A percentile compares a stretch with the other conserved stretches of the same genome.
These are phyloP conservation scores for Aspergillus alliaceus DNA, from an alignment of 2,329 filamentous ascomycete genomes.

Conservation along the genomic window DNA sequence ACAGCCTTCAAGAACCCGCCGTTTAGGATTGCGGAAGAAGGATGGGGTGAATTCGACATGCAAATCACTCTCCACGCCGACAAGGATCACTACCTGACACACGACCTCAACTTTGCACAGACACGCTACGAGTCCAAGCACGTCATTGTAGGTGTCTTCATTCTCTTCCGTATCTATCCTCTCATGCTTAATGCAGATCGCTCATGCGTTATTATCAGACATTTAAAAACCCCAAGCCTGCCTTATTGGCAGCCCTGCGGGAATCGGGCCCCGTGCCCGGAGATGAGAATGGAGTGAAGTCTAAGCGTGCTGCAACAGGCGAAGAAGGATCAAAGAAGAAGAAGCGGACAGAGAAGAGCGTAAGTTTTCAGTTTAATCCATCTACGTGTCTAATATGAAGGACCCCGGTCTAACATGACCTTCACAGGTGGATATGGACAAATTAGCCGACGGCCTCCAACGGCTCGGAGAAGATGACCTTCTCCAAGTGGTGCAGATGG, in stretches of 20 bases:
- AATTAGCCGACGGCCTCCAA: conserved; percentile 86
- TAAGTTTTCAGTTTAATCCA: conserved; percentile 26
- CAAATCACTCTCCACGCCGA: conserved; percentile 79
- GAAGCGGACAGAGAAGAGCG: conserved; percentile 64
- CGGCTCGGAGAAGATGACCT: conserved; percentile 91
- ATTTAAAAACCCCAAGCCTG: conserved; percentile 91
- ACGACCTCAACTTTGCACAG: conserved; percentile 89
- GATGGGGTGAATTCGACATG: conserved; percentile 99
- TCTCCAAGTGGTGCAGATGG: conserved; percentile 92
- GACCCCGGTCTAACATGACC: not conserved
- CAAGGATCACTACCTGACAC: conserved; percentile 79
- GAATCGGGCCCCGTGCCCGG: conserved; percentile 84
- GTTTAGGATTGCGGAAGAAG: conserved; percentile 88
- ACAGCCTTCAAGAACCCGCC: conserved; percentile 79
- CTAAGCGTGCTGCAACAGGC: conserved; percentile 58
- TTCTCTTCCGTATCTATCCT: not conserved
- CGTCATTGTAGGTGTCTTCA: conserved; percentile 56
- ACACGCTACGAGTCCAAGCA: conserved; percentile 82
- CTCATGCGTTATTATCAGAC: conserved; percentile 43
- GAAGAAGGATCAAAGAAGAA: conserved; percentile 74
- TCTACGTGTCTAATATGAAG: not conserved
- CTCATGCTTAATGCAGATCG: not conserved
- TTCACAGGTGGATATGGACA: conserved; percentile 79
- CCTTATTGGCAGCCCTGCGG: conserved; percentile 74
- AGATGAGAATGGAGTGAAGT: conserved; percentile 63